Evolutionary conservation across 805 yeast species (phyloP).

Genomic region (Tetrapisispora fleetii): DNA sequence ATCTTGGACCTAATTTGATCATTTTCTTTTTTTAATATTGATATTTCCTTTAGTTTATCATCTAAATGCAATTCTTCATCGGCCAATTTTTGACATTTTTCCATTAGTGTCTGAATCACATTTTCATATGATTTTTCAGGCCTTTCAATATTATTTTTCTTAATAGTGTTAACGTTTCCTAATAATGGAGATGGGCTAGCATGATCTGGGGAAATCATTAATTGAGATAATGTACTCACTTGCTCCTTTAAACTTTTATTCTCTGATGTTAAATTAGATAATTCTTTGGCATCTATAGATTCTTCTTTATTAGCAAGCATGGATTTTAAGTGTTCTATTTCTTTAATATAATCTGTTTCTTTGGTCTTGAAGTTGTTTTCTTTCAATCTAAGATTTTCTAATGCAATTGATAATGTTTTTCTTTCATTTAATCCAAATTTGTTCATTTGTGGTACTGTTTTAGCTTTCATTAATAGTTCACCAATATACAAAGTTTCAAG

Average conservation of each 20-base stretch:
- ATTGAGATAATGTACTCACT: slow-evolving; percentile 7
- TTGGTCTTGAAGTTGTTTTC: slow-evolving; percentile 15
- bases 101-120: slow-evolving; percentile 12
- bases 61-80: slow-evolving; percentile 15
- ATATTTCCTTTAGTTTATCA: slow-evolving; percentile 9
- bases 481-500: slow-evolving; percentile 68
- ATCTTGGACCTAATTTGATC: slow-evolving; percentile 8
- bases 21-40: slow-evolving; percentile 6
- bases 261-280: slow-evolving; percentile 2
- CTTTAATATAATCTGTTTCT: slow-evolving; percentile 8
- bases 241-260: slow-evolving; percentile 9
- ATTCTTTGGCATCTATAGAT: not conserved
- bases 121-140: slow-evolving; percentile 4
- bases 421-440: slow-evolving; percentile 38
- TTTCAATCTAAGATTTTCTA: slow-evolving; percentile 35
- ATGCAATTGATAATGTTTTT: slow-evolving; percentile 38
- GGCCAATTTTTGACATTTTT: slow-evolving; percentile 18
- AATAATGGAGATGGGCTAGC: not conserved
- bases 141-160: not conserved
- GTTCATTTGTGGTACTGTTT: slow-evolving; percentile 40
- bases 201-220: slow-evolving; percentile 4
- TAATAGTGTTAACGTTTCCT: not conserved
- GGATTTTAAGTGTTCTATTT: slow-evolving; percentile 4
- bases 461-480: slow-evolving; percentile 55
- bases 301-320: not conserved